These are phyloP conservation scores for Kingdonia uniflora DNA, from an alignment of 164 flowering plant species.

Conservation along the genomic window DNA sequence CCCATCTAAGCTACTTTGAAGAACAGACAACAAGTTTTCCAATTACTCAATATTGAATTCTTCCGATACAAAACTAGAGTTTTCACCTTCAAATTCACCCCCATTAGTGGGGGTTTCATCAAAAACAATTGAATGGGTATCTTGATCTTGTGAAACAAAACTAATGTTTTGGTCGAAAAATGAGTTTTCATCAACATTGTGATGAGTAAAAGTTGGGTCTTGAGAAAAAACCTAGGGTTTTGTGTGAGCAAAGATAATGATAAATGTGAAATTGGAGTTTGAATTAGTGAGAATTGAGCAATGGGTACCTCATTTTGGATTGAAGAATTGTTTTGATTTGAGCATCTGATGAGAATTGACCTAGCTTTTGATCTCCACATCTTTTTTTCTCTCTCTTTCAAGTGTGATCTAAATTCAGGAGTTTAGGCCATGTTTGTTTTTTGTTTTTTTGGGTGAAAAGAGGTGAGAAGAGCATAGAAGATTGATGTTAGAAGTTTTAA, in stretches of 20 bases:
- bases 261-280: slow-evolving; percentile 5
- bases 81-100: not conserved
- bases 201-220: not conserved
- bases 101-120: slow-evolving; percentile 5
- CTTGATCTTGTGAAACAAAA: slow-evolving; percentile 6
- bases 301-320: slow-evolving; percentile 10
- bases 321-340: too few relatives aligned
- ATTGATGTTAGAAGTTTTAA: too few relatives aligned
- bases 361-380: too few relatives aligned
- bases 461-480: too few relatives aligned
- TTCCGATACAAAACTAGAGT: not conserved
- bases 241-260: not conserved
- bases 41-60: slow-evolving; percentile 20
- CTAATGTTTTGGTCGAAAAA: slow-evolving; percentile 4
- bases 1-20: slow-evolving; percentile 28
- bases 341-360: too few relatives aligned
- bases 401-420: too few relatives aligned
- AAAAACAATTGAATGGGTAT: not conserved
- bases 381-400: too few relatives aligned
- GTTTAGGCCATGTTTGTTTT: too few relatives aligned
- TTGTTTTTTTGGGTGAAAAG: too few relatives aligned
- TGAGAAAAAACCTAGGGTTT: slow-evolving; percentile 17
- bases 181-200: not conserved
- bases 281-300: not conserved
- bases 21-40: slow-evolving; percentile 29